Conservation (phyloP, 192 early-diverging fungal species). For the Mortierella claussenii region DNA sequence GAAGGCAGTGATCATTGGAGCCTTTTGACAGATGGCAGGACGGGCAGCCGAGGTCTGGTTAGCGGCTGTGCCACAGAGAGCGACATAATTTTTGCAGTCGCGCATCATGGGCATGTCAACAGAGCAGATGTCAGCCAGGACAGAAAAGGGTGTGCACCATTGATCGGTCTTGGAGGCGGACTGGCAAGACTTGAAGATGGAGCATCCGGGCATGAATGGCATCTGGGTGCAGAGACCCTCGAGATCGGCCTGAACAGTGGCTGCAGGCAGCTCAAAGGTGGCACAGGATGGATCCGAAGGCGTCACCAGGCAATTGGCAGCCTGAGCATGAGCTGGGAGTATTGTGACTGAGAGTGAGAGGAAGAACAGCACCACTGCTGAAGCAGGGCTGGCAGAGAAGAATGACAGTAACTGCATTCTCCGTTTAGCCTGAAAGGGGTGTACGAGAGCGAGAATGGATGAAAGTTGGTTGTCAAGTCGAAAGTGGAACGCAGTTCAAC, state of each 20-base stretch:
- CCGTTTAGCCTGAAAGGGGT: not conserved
- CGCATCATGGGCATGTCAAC: conserved; percentile 63
- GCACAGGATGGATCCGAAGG: conserved; percentile 47
- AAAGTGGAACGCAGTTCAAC: not conserved
- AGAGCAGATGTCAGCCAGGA: conserved; percentile 59
- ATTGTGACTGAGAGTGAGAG: conserved; percentile 2
- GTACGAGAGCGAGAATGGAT: not conserved
- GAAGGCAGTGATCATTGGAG: conserved; percentile 53
- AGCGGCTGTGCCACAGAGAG: conserved; percentile 43
- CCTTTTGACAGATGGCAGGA: conserved; percentile 39
- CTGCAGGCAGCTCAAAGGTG: conserved; percentile 35
- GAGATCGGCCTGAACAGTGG: conserved; percentile 39
- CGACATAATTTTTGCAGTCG: conserved; percentile 47
- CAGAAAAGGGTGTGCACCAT: conserved; percentile 61
- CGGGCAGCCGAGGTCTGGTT: conserved; percentile 23
- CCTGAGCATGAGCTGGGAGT: conserved; percentile 14
- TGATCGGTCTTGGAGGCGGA: conserved; percentile 44
- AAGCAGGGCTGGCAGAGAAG: not conserved
- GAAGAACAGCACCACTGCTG: conserved; percentile 2
- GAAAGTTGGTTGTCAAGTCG: not conserved
- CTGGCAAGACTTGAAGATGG: conserved; percentile 49
- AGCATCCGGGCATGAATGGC: conserved; percentile 62
- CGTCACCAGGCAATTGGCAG: conserved; percentile 21
- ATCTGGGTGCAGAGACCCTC: conserved; percentile 58
- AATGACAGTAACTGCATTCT: conserved; percentile 14